Conservation (phyloP, 352 stramenopile species). For the Aphanomyces astaci region DNA sequence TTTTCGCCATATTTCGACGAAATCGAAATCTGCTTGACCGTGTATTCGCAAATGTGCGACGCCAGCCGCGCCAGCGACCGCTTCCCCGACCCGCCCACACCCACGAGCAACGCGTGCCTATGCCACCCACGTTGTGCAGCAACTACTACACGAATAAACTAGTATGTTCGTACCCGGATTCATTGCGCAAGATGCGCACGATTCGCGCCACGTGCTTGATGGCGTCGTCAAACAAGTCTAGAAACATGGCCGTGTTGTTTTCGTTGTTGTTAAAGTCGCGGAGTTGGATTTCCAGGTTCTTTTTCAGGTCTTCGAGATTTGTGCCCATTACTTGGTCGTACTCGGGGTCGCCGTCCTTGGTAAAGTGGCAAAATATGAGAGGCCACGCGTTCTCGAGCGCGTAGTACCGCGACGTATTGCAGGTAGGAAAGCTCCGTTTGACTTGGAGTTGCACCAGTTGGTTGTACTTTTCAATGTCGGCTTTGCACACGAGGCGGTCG, state of each 20-base stretch:
- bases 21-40: constrained; percentile 90
- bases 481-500: constrained; percentile 88
- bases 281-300: constrained; percentile 84
- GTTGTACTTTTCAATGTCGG: constrained; percentile 92
- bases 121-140: no score
- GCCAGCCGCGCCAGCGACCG: constrained; percentile 89
- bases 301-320: constrained; percentile 83
- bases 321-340: constrained; percentile 91
- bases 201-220: constrained; percentile 95
- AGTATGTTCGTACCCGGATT: constrained; percentile 54
- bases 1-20: constrained; percentile 91
- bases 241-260: constrained; percentile 93
- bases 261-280: constrained; percentile 94
- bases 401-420: constrained; percentile 89
- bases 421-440: constrained; percentile 90
- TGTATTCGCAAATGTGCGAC: constrained; percentile 90
- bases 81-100: constrained; percentile 91
- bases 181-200: constrained; percentile 87
- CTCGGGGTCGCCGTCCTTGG: constrained; percentile 86
- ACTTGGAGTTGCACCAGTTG: constrained; percentile 89
- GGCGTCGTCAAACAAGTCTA: constrained; percentile 95
- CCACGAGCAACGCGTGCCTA: constrained; percentile 90
- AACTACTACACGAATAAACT: no score
- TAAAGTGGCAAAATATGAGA: constrained; percentile 95
- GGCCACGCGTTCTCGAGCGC: constrained; percentile 92